A percentile compares a stretch with the other conserved stretches of the same genome.
Conservation (phyloP, 1,284 basidiomycete genomes). For the Ustilago tritici region DNA sequence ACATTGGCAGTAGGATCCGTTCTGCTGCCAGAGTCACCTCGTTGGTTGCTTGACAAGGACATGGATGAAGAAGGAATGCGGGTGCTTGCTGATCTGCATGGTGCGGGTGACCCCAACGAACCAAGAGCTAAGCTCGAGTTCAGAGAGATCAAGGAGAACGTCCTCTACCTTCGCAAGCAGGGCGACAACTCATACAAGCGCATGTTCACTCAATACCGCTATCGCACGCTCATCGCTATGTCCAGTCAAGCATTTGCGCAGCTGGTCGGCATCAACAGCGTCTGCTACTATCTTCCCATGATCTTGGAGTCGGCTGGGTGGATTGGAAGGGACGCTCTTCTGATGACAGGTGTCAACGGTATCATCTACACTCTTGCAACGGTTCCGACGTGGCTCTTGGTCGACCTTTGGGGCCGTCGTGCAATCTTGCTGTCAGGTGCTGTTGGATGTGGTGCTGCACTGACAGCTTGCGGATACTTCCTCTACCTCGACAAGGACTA, state of each 20-base stretch:
- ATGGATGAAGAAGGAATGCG: constrained; percentile 86
- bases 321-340: constrained; percentile 93
- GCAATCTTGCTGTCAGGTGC: constrained; percentile 91
- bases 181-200: constrained; percentile 83
- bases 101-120: constrained; percentile 80
- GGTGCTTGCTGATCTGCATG: constrained; percentile 90
- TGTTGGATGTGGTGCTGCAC: constrained; percentile 79
- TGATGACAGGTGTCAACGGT: constrained; percentile 86
- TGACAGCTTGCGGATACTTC: constrained; percentile 87
- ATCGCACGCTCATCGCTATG: constrained; percentile 94
- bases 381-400: constrained; percentile 85
- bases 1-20: constrained; percentile 86
- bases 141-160: constrained; percentile 88
- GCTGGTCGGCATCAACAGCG: constrained; percentile 76
- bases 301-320: constrained; percentile 82
- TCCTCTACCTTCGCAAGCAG: constrained; percentile 59
- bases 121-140: constrained; percentile 84
- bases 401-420: constrained; percentile 90
- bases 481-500: constrained; percentile 83
- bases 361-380: constrained; percentile 77
- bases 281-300: constrained; percentile 84
- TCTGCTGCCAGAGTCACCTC: constrained; percentile 91
- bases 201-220: constrained; percentile 90
- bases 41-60: constrained; percentile 92
- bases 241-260: constrained; percentile 96